Conservation (phyloP, 2,329 filamentous ascomycete species). For the Fonsecaea monophora region DNA sequence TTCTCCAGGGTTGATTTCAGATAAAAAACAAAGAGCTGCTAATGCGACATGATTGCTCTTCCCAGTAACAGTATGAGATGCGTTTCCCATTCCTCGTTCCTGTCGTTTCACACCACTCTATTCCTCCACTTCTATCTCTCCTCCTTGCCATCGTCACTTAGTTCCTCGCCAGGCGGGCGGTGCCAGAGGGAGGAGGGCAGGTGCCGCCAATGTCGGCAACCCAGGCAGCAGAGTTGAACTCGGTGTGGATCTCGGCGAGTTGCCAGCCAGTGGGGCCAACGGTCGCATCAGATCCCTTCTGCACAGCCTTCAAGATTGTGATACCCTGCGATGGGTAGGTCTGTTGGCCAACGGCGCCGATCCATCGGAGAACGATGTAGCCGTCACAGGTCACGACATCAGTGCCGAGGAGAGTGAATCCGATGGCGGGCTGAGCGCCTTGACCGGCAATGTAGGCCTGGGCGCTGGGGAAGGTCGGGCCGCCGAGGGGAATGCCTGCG, state of each 20-base stretch:
- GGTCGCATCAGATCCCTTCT: slow-evolving; percentile 21
- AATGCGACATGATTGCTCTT: slow-evolving; percentile 9
- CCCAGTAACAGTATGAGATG: neutral
- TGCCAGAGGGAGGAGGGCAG: slow-evolving; percentile 26
- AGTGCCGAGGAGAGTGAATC: slow-evolving; percentile 41
- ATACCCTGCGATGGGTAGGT: slow-evolving; percentile 43
- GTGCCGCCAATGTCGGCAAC: slow-evolving; percentile 34
- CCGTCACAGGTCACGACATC: slow-evolving; percentile 43
- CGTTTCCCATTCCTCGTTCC: neutral
- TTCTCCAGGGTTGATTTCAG: neutral
- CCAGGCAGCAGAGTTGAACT: slow-evolving; percentile 46
- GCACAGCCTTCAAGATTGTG: slow-evolving; percentile 41
- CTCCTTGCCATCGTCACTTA: neutral
- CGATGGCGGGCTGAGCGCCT: slow-evolving; percentile 43
- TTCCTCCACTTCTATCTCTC: neutral
- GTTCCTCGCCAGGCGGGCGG: slow-evolving; percentile 12
- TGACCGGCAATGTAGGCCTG: slow-evolving; percentile 43
- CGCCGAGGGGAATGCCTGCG: slow-evolving; percentile 41
- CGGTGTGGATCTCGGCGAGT: slow-evolving; percentile 44
- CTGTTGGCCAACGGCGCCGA: slow-evolving; percentile 36
- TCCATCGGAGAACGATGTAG: slow-evolving; percentile 46
- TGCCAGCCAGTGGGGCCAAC: slow-evolving; percentile 42
- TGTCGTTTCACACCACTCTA: neutral
- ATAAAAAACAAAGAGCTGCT: slow-evolving; percentile 3
- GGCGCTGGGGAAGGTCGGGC: slow-evolving; percentile 45